phyloP scores from a whole-genome alignment of 331 rosid genomes.

The Malus hybrid region DNA sequence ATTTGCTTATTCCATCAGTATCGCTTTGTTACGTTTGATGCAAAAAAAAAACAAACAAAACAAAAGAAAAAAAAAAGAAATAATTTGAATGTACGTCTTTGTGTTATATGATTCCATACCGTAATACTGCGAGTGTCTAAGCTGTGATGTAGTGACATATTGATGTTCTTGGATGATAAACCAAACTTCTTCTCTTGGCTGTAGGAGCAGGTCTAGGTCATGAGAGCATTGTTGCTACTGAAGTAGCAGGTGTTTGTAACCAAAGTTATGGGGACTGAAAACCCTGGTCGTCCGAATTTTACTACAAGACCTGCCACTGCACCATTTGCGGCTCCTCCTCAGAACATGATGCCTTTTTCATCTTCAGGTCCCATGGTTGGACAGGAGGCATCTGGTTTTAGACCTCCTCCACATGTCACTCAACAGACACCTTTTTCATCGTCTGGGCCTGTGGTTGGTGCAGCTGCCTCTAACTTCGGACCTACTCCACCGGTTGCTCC shows the following conservation, averaged over 20 bases:
- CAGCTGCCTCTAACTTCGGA: slow-evolving; percentile 43
- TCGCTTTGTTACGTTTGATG: not conserved
- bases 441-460: slow-evolving; percentile 59
- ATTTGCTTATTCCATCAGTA: not conserved
- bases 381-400: slow-evolving; percentile 44
- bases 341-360: slow-evolving; percentile 41
- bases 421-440: slow-evolving; percentile 57
- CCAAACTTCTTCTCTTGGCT: slow-evolving; percentile 10
- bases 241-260: slow-evolving; percentile 20
- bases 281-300: slow-evolving; percentile 62
- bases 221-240: slow-evolving; percentile 24
- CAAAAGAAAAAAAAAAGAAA: too few relatives aligned
- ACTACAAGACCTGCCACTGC: slow-evolving; percentile 52
- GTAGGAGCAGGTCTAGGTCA: slow-evolving; percentile 42
- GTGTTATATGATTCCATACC: not conserved
- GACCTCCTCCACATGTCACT: slow-evolving; percentile 36
- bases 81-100: not conserved
- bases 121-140: not conserved
- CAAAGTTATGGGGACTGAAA: slow-evolving; percentile 75
- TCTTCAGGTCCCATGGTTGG: slow-evolving; percentile 37
- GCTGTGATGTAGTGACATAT: not conserved
- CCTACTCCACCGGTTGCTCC: slow-evolving; percentile 48
- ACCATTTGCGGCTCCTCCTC: slow-evolving; percentile 51
- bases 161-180: slow-evolving; percentile 7
- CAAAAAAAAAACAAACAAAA: not conserved